Percentiles rank a stretch among this genome's conserved stretches.
These are phyloP conservation scores for Chenopodium formosanum DNA, from an alignment of 148 eudicot species.

Conservation along the genomic window DNA sequence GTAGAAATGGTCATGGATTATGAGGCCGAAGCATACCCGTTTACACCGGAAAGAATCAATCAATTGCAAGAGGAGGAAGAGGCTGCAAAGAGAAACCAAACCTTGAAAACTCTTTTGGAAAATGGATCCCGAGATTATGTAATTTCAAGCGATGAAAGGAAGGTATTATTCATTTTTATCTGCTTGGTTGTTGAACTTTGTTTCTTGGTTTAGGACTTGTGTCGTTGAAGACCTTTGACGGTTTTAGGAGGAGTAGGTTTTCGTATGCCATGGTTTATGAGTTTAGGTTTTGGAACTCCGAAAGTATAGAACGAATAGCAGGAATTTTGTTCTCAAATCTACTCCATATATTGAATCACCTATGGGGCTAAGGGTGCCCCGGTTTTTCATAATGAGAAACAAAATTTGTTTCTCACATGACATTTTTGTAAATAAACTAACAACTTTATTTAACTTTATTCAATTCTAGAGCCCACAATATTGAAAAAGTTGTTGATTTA, in stretches of 20 bases:
- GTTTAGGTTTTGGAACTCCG: not conserved
- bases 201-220: not conserved
- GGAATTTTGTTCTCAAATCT: not conserved
- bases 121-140: constrained; percentile 44
- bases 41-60: constrained; percentile 37
- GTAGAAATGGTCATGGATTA: constrained; percentile 41
- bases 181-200: not conserved
- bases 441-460: too few species aligned
- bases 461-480: too few species aligned
- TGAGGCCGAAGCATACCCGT: constrained; percentile 44
- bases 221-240: not conserved
- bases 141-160: constrained; percentile 34
- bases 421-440: too few species aligned
- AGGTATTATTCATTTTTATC: constrained; percentile 28
- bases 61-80: constrained; percentile 54
- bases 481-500: too few species aligned
- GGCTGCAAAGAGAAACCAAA: constrained; percentile 42
- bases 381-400: too few species aligned
- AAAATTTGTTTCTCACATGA: too few species aligned
- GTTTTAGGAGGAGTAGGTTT: too few species aligned
- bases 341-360: not conserved
- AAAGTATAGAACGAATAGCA: too few species aligned
- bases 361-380: too few species aligned
- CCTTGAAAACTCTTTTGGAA: constrained; percentile 43
- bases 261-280: too few species aligned